A percentile compares a stretch with the other conserved stretches of the same genome.
Conservation (phyloP, 805 yeast genomes). For the Ogataea haglerorum region DNA sequence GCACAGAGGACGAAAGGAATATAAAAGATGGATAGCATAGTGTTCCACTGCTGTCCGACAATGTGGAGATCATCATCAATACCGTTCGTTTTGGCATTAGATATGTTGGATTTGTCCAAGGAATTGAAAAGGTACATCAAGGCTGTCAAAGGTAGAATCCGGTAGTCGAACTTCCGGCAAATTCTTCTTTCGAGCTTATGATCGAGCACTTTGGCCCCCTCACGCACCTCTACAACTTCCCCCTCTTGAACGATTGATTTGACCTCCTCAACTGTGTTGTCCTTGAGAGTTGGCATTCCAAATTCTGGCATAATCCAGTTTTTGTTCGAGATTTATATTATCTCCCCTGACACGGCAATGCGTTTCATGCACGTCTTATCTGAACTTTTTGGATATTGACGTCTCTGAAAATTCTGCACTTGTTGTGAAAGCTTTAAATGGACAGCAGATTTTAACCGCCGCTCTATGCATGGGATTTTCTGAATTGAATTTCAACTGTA, state of each 20-base stretch:
- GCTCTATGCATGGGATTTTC: too few species aligned
- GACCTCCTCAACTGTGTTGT: not conserved
- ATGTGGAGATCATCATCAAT: conserved; percentile 40
- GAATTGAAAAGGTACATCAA: conserved; percentile 46
- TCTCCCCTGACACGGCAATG: not conserved
- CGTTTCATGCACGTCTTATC: not conserved
- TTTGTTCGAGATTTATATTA: not conserved
- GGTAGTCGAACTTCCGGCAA: conserved; percentile 40
- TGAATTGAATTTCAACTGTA: too few species aligned
- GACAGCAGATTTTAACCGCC: too few species aligned
- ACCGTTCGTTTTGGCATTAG: conserved; percentile 48
- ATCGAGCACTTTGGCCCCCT: conserved; percentile 1
- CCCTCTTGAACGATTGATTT: not conserved
- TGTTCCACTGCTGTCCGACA: conserved; percentile 41
- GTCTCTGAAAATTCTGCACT: not conserved
- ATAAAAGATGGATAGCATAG: conserved; percentile 43
- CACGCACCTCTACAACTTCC: not conserved
- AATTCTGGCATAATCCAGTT: not conserved
- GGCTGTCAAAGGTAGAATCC: conserved; percentile 43
- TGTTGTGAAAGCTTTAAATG: too few species aligned
- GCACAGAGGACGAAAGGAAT: conserved; percentile 45
- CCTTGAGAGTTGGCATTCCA: not conserved
- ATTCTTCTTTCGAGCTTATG: conserved; percentile 28
- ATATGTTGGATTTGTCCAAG: conserved; percentile 46
- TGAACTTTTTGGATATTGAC: not conserved